A percentile compares a stretch with the other conserved stretches of the same genome.
phyloP scores from a whole-genome alignment of 2,329 filamentous ascomycete genomes.

The Plectosphaerella plurivora region DNA sequence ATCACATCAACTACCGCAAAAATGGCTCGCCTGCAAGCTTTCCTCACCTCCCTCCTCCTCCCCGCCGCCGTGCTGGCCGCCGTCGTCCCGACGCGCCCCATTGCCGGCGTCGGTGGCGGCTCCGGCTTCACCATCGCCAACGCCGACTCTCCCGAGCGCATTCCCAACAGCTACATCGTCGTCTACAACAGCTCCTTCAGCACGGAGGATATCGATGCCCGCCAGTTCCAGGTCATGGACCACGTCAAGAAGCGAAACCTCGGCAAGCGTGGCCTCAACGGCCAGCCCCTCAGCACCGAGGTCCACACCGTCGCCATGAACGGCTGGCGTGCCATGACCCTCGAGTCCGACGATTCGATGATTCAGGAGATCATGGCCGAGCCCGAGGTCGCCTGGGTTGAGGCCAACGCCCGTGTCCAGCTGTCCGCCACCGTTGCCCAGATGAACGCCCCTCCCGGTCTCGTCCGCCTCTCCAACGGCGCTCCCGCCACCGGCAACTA shows the following conservation, averaged over 20 bases:
- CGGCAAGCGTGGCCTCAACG: conserved; percentile 42
- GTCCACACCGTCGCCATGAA: conserved; percentile 42
- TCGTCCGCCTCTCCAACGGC: conserved; percentile 48
- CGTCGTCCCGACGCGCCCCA: conserved; percentile 13
- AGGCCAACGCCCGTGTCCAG: conserved; percentile 47
- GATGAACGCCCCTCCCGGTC: conserved; percentile 46
- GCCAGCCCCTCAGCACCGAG: conserved; percentile 41
- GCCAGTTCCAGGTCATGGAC: conserved; percentile 42
- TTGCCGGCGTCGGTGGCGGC: conserved; percentile 19
- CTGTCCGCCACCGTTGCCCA: conserved; percentile 41
- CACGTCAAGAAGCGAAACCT: conserved; percentile 54
- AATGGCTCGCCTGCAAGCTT: conserved; percentile 17
- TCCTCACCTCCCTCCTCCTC: conserved; percentile 15
- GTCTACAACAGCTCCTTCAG: conserved; percentile 55
- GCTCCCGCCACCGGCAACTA: conserved; percentile 31
- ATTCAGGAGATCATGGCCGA: conserved; percentile 43
- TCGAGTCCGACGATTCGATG: conserved; percentile 47
- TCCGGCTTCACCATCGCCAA: conserved; percentile 46
- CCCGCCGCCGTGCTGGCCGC: conserved; percentile 16
- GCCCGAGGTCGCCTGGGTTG: conserved; percentile 46
- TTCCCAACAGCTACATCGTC: conserved; percentile 58
- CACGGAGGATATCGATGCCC: conserved; percentile 41
- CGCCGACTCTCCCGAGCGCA: conserved; percentile 38
- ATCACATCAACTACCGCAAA: conserved; percentile 1
- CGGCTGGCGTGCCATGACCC: conserved; percentile 47